Percentiles rank a stretch among this genome's conserved stretches.
Conservation (phyloP, 2,329 filamentous ascomycete genomes). For the Neurospora sp. region DNA sequence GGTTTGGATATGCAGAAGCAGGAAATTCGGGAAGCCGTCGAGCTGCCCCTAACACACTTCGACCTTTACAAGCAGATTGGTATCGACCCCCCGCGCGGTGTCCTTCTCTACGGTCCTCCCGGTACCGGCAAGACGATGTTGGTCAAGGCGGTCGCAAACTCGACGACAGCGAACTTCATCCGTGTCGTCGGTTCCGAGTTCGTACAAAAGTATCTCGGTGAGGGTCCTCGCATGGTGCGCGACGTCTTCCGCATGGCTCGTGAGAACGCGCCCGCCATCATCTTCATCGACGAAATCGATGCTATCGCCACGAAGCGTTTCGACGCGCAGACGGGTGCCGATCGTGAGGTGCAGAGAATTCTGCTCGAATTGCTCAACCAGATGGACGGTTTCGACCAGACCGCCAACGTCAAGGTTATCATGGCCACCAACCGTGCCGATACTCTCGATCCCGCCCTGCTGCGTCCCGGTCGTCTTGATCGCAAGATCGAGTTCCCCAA, state of each 20-base stretch:
- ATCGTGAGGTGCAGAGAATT: constrained; percentile 97
- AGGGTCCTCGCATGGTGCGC: constrained; percentile 96
- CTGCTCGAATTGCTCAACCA: constrained; percentile 95
- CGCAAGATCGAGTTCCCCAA: constrained; percentile 99
- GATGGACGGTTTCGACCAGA: constrained; percentile 99
- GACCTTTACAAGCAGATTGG: constrained; percentile 99
- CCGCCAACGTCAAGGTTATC: constrained; percentile 98
- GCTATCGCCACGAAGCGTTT: constrained; percentile 99
- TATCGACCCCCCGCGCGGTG: constrained; percentile 94
- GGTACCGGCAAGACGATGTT: constrained; percentile 96
- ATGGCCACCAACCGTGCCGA: constrained; percentile 99
- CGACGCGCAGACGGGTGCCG: constrained; percentile 94
- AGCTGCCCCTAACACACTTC: constrained; percentile 93
- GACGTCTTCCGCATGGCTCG: constrained; percentile 99
- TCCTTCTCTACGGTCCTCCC: constrained; percentile 89
- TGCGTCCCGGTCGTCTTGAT: constrained; percentile 90
- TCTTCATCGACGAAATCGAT: constrained; percentile 99
- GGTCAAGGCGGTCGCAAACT: constrained; percentile 97
- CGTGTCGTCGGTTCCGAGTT: constrained; percentile 97
- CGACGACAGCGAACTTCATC: constrained; percentile 96
- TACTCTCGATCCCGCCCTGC: constrained; percentile 86
- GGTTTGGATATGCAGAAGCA: constrained; percentile 99
- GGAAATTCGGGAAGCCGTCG: constrained; percentile 95
- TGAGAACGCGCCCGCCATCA: constrained; percentile 96
- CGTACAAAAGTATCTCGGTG: constrained; percentile 96